phyloP scores from a whole-genome alignment of 306 rosid genomes.

The Fragaria iinumae region DNA sequence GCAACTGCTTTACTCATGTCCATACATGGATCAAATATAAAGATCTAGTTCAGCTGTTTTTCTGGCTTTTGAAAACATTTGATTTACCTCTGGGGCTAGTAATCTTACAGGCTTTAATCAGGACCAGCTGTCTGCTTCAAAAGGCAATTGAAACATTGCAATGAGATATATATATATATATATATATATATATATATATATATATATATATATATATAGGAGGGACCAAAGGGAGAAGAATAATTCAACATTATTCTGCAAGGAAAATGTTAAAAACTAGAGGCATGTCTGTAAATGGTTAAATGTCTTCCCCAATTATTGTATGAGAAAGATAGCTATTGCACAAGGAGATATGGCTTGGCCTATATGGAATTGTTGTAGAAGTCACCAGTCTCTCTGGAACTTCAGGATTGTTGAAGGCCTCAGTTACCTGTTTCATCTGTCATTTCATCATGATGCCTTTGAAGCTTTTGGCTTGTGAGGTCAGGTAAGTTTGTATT shows the following conservation, averaged over 20 bases:
- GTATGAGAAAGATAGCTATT: neutral
- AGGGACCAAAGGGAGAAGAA: neutral
- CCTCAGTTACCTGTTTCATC: neutral
- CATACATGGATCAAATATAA: neutral
- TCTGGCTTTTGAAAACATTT: conserved; percentile 13
- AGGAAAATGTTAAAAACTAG: neutral
- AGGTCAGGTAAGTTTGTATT: conserved; percentile 5
- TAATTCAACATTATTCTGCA: neutral
- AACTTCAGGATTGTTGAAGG: neutral
- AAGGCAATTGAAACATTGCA: neutral
- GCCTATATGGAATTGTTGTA: neutral
- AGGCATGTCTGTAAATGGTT: neutral
- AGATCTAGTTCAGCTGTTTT: neutral
- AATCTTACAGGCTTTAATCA: conserved; percentile 10
- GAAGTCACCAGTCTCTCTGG: neutral
- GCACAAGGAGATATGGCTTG: neutral
- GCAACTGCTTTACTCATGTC: neutral
- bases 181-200: no score
- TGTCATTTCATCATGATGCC: conserved; percentile 7
- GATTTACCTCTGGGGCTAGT: conserved; percentile 1
- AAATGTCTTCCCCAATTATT: conserved; percentile 3
- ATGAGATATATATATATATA: neutral
- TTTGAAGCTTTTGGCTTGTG: conserved; percentile 17
- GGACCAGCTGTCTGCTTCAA: conserved; percentile 9
- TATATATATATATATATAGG: no score